Evolutionary conservation across 1,284 basidiomycete genomes (phyloP), one percentile per base, ranked within the genome.

Genomic region (Ceratobasidium sp.): DNA sequence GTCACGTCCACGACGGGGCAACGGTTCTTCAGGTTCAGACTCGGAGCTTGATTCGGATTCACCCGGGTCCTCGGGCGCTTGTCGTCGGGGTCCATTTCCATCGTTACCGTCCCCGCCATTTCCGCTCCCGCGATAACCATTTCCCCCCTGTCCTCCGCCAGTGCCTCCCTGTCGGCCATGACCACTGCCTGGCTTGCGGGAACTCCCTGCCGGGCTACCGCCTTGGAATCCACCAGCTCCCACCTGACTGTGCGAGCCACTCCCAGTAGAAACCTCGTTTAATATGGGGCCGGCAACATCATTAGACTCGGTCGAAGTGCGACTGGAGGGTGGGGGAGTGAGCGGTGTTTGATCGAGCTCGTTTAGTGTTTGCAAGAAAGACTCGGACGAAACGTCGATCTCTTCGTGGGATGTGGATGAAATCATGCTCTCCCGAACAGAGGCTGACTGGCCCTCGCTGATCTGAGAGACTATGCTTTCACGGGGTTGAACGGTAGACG

Each of bases 341-440:
- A 39, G 13, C 13, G 60, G 30, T 14, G 25, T 33, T n/a, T n/a
- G 36, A 49, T 59, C 56, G 21, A 58, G 56, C 29, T 53, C 36
- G n/a, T 57, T 46, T 27, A 69, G 57, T n/a, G 36, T 59, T 46
- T 68, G 66, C 30, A 56, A 53, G 36, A 68, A 58, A 21, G 54
- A 47, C 16, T 60, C 57, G 47, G 57, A 69, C 36, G 56, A 53
- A 39, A 57, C 68, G 39, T 64, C 60, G 39, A 53, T 21, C 46
- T 47, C 47, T 29, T 49, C 58, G 47, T 50, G 58, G 4, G 47
- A 50, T 6, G 47, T 50, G 21, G 47, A 11, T 13, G 47, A 50
- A 50, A 50, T 25, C n/a, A 50, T 21, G 47, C 47, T 50, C 11
- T 50, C 47, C 47, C 47, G n/a, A 21, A 21, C 47, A 21, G 23